These are phyloP conservation scores for Zasmidium cellare DNA, from an alignment of 2,329 filamentous ascomycete genomes.

Conservation along the genomic window DNA sequence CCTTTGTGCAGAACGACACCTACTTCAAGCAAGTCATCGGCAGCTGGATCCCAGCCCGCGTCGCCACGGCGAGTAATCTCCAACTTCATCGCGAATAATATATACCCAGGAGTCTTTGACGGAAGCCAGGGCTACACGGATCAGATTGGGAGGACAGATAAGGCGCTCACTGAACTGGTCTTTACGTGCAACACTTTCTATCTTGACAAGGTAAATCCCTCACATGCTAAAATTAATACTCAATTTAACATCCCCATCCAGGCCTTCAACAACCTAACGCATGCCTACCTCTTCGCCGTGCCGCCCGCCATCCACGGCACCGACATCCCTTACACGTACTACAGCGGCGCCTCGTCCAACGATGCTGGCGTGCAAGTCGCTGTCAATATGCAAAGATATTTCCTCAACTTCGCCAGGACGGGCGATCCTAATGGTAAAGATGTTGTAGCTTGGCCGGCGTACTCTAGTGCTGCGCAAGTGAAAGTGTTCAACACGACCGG, in stretches of 20 bases:
- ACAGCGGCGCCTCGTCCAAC: conserved; percentile 34
- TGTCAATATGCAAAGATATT: conserved; percentile 47
- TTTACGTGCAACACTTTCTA: conserved; percentile 56
- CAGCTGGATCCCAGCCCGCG: conserved; percentile 33
- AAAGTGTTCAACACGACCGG: conserved; percentile 40
- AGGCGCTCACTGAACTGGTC: conserved; percentile 45
- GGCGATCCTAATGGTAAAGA: conserved; percentile 40
- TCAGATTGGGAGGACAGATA: conserved; percentile 43
- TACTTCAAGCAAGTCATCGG: conserved; percentile 31
- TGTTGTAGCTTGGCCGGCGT: conserved; percentile 48
- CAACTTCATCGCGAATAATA: conserved; percentile 42
- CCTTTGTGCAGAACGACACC: conserved; percentile 37
- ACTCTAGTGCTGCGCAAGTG: conserved; percentile 46
- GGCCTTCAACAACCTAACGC: conserved; percentile 42
- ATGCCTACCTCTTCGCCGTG: conserved; percentile 55
- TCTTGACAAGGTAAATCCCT: conserved; percentile 45
- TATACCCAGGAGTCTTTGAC: conserved; percentile 54
- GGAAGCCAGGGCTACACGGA: conserved; percentile 48
- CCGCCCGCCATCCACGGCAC: conserved; percentile 55
- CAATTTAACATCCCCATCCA: not conserved
- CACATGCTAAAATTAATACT: not conserved
- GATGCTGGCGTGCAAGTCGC: conserved; percentile 31
- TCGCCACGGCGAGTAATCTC: conserved; percentile 39
- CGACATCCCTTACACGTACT: conserved; percentile 57
- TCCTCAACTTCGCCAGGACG: conserved; percentile 44